These are phyloP conservation scores for Ogataea paraovalis DNA, from an alignment of 805 yeast species.

Conservation along the genomic window DNA sequence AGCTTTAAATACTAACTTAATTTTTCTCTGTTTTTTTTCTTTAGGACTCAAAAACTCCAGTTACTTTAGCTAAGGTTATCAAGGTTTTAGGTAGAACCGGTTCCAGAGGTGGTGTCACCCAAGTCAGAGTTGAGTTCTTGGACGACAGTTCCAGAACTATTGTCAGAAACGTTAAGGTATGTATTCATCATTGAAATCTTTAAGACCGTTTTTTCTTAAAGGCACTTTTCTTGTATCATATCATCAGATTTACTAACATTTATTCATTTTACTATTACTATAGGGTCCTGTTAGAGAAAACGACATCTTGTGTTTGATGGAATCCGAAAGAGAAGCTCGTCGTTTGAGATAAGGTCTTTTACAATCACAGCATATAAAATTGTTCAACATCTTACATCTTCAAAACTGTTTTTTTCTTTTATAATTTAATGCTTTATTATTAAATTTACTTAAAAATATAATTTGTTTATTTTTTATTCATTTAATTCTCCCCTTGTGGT, in stretches of 20 bases:
- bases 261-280: conserved; percentile 1
- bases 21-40: neutral
- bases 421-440: conserved; percentile 12
- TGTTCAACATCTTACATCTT: neutral
- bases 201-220: neutral
- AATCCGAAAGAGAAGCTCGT: conserved; percentile 99
- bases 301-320: conserved; percentile 98
- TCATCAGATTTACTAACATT: conserved; percentile 9
- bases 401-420: conserved; percentile 6
- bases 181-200: conserved; percentile 1
- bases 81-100: conserved; percentile 99
- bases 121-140: conserved; percentile 95
- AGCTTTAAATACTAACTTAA: conserved; percentile 7
- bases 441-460: conserved; percentile 12
- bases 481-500: neutral
- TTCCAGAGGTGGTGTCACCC: conserved; percentile 99
- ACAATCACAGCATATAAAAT: neutral
- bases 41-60: conserved; percentile 76
- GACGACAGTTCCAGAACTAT: conserved; percentile 94
- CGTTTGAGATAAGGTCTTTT: conserved; percentile 65
- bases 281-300: conserved; percentile 93
- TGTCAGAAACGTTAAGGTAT: conserved; percentile 84
- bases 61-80: conserved; percentile 98
- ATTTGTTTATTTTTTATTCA: conserved; percentile 2
- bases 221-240: neutral